phyloP scores from a whole-genome alignment of 1,284 basidiomycete species.

The Cutaneotrichosporon cyanovorans region DNA sequence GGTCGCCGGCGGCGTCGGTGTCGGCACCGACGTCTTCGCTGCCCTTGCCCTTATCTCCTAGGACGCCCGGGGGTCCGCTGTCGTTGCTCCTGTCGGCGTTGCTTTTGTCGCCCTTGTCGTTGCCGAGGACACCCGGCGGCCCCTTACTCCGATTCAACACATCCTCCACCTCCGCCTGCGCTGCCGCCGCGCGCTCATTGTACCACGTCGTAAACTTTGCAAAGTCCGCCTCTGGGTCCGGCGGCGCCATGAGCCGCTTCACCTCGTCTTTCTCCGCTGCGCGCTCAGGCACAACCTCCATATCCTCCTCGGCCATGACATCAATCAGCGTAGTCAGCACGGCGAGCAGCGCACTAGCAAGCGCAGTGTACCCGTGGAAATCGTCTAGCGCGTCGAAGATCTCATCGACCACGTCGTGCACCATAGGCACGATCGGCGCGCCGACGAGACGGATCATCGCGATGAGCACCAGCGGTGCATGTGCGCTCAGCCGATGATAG shows the following conservation, averaged over 20 bases:
- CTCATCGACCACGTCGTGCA: constrained; percentile 86
- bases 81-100: background rate
- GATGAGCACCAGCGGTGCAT: constrained; percentile 57
- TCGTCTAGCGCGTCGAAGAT: constrained; percentile 90
- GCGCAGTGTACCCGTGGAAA: constrained; percentile 72
- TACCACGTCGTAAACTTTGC: constrained; percentile 60
- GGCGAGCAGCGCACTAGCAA: constrained; percentile 48
- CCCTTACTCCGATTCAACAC: constrained; percentile 59
- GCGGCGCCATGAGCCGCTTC: constrained; percentile 43
- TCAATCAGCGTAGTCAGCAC: constrained; percentile 80
- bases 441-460: constrained; percentile 78
- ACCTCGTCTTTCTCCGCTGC: constrained; percentile 22
- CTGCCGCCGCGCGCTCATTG: constrained; percentile 48
- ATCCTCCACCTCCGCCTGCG: constrained; percentile 40
- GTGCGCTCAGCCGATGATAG: constrained; percentile 61
- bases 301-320: constrained; percentile 63
- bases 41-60: constrained; percentile 15
- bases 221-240: constrained; percentile 36
- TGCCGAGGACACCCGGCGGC: constrained; percentile 49
- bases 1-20: constrained; percentile 14
- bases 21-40: constrained; percentile 30
- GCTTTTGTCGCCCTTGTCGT: constrained; percentile 18
- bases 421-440: constrained; percentile 69
- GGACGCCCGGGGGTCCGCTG: too few species aligned
- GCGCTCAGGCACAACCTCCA: constrained; percentile 32